These are phyloP conservation scores for Plasmodium cynomolgi DNA, from an alignment of 169 alveolate species.

Conservation along the genomic window DNA sequence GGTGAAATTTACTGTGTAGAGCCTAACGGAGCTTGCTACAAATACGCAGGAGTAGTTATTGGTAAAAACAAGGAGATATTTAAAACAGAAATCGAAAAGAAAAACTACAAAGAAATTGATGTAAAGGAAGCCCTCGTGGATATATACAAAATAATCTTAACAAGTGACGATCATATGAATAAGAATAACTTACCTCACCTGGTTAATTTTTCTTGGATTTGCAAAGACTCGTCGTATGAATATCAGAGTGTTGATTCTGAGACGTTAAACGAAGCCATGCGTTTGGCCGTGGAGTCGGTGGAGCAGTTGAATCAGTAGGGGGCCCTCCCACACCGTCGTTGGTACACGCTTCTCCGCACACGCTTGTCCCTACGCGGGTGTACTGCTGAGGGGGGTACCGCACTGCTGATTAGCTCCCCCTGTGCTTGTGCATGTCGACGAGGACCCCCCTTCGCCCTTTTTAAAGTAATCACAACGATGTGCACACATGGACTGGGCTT, in stretches of 20 bases:
- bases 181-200: conserved; percentile 34
- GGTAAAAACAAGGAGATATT: conserved; percentile 95
- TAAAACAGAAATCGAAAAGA: conserved; percentile 94
- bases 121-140: conserved; percentile 75
- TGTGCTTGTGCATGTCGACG: background rate
- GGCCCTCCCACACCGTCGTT: background rate
- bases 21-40: conserved; percentile 93
- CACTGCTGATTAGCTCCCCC: background rate
- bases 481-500: background rate
- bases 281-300: conserved; percentile 33
- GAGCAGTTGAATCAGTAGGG: conserved; percentile 28
- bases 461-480: background rate
- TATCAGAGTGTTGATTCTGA: conserved; percentile 13
- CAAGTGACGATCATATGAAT: conserved; percentile 63
- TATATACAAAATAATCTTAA: conserved; percentile 34
- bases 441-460: background rate
- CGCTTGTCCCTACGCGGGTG: background rate
- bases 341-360: background rate
- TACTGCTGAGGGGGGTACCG: background rate
- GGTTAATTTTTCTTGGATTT: conserved; percentile 50
- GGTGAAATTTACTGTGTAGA: conserved; percentile 91
- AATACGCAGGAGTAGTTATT: conserved; percentile 93
- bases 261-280: conserved; percentile 8
- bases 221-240: conserved; percentile 52
- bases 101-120: conserved; percentile 68